Conservation (phyloP, 768 basidiomycete species). For the Mycena crocata region DNA sequence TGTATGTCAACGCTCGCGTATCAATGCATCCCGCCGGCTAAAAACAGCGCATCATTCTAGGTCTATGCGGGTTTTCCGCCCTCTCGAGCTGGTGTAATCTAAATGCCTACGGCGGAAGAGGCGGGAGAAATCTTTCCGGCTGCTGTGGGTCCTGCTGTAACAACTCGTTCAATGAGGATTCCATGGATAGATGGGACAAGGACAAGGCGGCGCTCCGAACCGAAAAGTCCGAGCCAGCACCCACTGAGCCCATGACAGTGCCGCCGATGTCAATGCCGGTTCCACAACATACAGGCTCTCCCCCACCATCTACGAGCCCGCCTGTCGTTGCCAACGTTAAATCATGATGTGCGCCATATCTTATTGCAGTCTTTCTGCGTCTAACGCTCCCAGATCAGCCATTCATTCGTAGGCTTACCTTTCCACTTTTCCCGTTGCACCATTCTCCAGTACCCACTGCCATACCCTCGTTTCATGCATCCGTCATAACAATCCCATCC, state of each 20-base stretch:
- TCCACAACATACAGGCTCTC: background rate
- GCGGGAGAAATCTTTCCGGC: slow-evolving; percentile 49
- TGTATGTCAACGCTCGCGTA: slow-evolving; percentile 35
- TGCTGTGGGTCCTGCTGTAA: slow-evolving; percentile 60
- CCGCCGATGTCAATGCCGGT: no score
- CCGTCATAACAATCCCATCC: no score
- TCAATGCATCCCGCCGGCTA: no score
- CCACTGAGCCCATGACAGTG: slow-evolving; percentile 43
- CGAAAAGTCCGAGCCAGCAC: slow-evolving; percentile 37
- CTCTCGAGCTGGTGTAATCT: slow-evolving; percentile 42
- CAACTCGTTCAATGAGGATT: slow-evolving; percentile 58
- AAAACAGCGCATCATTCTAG: background rate
- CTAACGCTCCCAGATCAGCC: no score
- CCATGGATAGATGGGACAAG: slow-evolving; percentile 52
- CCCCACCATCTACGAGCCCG: background rate
- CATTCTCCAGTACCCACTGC: no score
- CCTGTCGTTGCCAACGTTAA: background rate
- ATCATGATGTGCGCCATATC: slow-evolving; percentile 3
- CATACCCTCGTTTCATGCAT: no score
- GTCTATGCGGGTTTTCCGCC: slow-evolving; percentile 23
- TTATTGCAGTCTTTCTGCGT: background rate
- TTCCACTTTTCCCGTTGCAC: no score
- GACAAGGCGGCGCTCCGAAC: slow-evolving; percentile 43
- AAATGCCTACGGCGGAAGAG: slow-evolving; percentile 44
- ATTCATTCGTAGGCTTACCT: no score